phyloP scores from a whole-genome alignment of 2,329 filamentous ascomycete species.

The Achaetomium macrosporum region DNA sequence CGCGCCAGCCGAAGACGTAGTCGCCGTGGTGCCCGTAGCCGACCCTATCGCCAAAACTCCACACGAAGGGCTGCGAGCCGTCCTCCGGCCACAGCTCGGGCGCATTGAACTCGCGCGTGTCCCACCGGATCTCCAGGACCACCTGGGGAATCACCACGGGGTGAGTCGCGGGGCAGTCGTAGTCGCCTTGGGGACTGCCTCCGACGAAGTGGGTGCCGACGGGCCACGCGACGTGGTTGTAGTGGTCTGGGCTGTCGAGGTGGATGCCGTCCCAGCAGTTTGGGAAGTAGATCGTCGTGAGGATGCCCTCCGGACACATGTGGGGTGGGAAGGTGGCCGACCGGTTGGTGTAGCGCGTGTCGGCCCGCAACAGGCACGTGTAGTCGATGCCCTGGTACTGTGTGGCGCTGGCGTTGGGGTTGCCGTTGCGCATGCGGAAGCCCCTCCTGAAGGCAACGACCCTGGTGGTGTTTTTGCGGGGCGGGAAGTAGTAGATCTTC shows the following conservation, averaged over 20 bases:
- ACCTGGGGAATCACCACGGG: slow-evolving; percentile 12
- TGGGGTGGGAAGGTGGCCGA: slow-evolving; percentile 32
- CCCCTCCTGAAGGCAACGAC: slow-evolving; percentile 37
- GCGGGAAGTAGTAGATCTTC: slow-evolving; percentile 21
- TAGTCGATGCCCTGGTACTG: slow-evolving; percentile 32
- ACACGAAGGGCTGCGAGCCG: slow-evolving; percentile 10
- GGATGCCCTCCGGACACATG: slow-evolving; percentile 35
- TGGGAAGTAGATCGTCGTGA: slow-evolving; percentile 37
- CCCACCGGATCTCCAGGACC: slow-evolving; percentile 6
- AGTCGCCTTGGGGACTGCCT: slow-evolving; percentile 25
- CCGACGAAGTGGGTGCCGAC: no score
- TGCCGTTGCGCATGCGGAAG: slow-evolving; percentile 38
- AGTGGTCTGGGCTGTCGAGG: slow-evolving; percentile 48
- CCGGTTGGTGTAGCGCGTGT: slow-evolving; percentile 36
- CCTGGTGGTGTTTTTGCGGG: slow-evolving; percentile 30
- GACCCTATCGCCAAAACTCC: slow-evolving; percentile 10
- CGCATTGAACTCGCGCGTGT: slow-evolving; percentile 3
- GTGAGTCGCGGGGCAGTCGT: slow-evolving; percentile 19
- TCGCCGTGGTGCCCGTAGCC: slow-evolving; percentile 12
- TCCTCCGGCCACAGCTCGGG: slow-evolving; percentile 4
- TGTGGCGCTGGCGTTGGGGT: slow-evolving; percentile 22
- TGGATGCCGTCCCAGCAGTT: slow-evolving; percentile 56
- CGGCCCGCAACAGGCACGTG: slow-evolving; percentile 34
- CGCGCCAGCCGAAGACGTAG: slow-evolving; percentile 11
- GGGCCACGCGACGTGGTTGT: slow-evolving; percentile 34